Base-by-base conservation (phyloP, 768 basidiomycete genomes). In the Hygrophorus pudorinus region DNA sequence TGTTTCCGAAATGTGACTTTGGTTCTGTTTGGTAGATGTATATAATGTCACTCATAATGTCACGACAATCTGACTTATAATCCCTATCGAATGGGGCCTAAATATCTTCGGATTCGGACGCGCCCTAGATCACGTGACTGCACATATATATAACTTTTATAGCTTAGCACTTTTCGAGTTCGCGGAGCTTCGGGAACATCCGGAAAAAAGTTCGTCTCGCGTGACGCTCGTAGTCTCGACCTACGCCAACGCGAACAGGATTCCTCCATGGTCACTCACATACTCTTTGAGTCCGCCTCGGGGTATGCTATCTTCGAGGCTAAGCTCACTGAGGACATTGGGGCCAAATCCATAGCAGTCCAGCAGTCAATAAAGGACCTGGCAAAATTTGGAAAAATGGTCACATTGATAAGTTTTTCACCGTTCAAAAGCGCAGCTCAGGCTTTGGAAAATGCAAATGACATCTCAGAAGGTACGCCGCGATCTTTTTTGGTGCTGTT, bases 391-490 rank as follows among this genome's bases (percentile, higher is more conserved):
- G 71, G 76, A 47, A 92, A 90, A 71, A 91, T 94, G 85, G 88
- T 96, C 49, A 72, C 81, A 55, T 66, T 97, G 58, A 60, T 85
- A 62, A 91, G 87, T 61, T 98, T 97, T 70, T 76, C 82, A 44
- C 93, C 94, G 0, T 98, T 94, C 73, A 89, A 88, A 63, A 91
- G 71, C 48, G 90, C 92, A 17, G 91, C 88, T 0, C 82, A 93
- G 59, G 92, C 92, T 28, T 70, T 98, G 53, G 91, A 97, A 67
- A 97, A 96, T 54, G 83, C 84, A 41, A 97, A 97, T 59, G 94
- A 97, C 64, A 64, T 98, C 12, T 96, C 93, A 8, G 93, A 97
- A 72, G 91, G 94, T 91, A 48, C 24, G 77, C 1, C 32, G 4
- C 29, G 17, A 9, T 47, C 24, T 42, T 32, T 43, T 42, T 30